phyloP scores from a whole-genome alignment of 768 basidiomycete species.

The Chalciporus pseudorubinellus region DNA sequence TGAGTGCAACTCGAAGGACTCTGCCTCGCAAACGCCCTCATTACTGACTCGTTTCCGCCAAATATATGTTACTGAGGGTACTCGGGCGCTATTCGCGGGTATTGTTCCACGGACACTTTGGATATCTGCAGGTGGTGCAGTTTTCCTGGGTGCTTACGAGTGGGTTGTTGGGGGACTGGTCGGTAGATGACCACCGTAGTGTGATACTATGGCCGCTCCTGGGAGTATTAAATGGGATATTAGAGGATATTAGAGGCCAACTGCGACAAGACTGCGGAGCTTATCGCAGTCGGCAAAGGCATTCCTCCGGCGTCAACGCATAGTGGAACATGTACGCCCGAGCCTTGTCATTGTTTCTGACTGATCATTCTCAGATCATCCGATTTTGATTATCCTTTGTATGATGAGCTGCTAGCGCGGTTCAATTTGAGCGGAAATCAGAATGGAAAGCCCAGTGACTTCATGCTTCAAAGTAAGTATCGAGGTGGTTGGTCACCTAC shows the following conservation, averaged over 20 bases:
- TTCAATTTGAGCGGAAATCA: too few relatives aligned
- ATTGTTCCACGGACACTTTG: constrained; percentile 90
- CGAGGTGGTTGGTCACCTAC: too few relatives aligned
- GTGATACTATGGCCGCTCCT: background rate
- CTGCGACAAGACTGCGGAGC: background rate
- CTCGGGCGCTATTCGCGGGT: constrained; percentile 77
- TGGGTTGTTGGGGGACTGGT: constrained; percentile 59
- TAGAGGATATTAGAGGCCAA: background rate
- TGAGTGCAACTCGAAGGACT: constrained; percentile 38
- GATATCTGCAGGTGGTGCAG: constrained; percentile 95
- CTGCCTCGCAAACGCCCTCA: constrained; percentile 51
- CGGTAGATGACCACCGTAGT: constrained; percentile 13
- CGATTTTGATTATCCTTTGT: too few relatives aligned
- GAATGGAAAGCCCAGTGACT: too few relatives aligned
- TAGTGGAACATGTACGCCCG: background rate
- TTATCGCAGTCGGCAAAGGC: background rate
- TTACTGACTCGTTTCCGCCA: constrained; percentile 52
- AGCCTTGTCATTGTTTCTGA: background rate
- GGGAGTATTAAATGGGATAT: background rate
- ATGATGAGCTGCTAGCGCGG: too few relatives aligned
- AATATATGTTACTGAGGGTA: constrained; percentile 74
- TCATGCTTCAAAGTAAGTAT: too few relatives aligned
- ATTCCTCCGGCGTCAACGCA: background rate
- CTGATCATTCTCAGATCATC: background rate
- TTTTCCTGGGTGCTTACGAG: constrained; percentile 97